Percentiles rank a stretch among this genome's conserved stretches.
Conservation (phyloP, 768 basidiomycete genomes). For the Rhodotorula paludigena region DNA sequence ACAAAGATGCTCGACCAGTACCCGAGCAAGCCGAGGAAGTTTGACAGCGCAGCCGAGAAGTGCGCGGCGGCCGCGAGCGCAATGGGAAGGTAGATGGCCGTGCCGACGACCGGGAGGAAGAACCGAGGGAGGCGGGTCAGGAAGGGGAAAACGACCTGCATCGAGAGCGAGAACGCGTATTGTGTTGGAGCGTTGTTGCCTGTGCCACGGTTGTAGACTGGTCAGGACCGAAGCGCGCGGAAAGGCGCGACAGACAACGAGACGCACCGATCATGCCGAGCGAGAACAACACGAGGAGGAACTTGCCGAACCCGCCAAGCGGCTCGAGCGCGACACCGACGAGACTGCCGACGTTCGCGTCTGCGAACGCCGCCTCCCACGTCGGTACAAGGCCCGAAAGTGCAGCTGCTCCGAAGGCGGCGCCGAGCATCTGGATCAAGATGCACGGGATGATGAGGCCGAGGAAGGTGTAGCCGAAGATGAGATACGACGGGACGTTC, state of each 20-base stretch:
- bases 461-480: constrained; percentile 63
- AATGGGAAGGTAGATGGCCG: constrained; percentile 60
- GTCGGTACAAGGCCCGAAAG: constrained; percentile 45
- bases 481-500: constrained; percentile 48
- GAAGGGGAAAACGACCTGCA: constrained; percentile 64
- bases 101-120: constrained; percentile 61
- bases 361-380: constrained; percentile 48
- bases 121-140: constrained; percentile 62
- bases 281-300: constrained; percentile 64
- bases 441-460: constrained; percentile 59
- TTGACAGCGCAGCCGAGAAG: constrained; percentile 62
- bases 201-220: constrained; percentile 45
- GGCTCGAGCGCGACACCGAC: constrained; percentile 50
- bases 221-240: constrained; percentile 63
- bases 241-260: constrained; percentile 51
- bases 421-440: constrained; percentile 59
- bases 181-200: constrained; percentile 77
- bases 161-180: constrained; percentile 70
- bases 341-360: constrained; percentile 51
- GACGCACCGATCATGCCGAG: constrained; percentile 59
- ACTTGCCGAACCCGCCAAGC: constrained; percentile 50
- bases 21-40: constrained; percentile 66
- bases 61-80: constrained; percentile 53
- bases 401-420: constrained; percentile 61
- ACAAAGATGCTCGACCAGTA: constrained; percentile 55